These are phyloP conservation scores for Coniophora puteana DNA, from an alignment of 1,284 basidiomycete genomes.

Conservation along the genomic window DNA sequence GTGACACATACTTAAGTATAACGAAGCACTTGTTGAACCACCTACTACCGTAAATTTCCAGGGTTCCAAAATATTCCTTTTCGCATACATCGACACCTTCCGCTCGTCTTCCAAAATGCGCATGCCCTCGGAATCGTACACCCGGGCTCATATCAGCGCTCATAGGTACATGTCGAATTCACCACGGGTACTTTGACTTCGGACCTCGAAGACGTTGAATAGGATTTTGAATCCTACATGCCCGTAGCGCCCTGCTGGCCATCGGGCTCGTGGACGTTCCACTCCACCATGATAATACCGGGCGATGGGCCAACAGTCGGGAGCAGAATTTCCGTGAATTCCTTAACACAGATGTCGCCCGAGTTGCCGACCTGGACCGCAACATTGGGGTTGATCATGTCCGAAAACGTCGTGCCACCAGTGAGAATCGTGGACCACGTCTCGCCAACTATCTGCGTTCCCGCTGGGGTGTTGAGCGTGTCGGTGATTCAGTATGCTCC, in stretches of 20 bases:
- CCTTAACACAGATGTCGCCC: constrained; percentile 36
- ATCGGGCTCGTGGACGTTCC: constrained; percentile 49
- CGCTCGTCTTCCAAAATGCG: too few relatives aligned
- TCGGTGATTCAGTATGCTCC: constrained; percentile 48
- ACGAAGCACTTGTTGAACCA: too few relatives aligned
- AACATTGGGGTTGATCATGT: constrained; percentile 37
- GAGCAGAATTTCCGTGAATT: constrained; percentile 48
- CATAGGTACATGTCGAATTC: too few relatives aligned
- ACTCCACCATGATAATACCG: constrained; percentile 55
- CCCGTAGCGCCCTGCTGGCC: constrained; percentile 52
- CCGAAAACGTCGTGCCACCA: constrained; percentile 40
- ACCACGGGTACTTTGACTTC: too few relatives aligned
- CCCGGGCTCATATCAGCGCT: too few relatives aligned
- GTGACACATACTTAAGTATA: too few relatives aligned
- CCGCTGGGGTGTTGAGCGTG: constrained; percentile 52
- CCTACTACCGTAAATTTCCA: too few relatives aligned
- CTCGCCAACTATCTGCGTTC: constrained; percentile 51
- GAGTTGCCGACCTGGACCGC: constrained; percentile 40
- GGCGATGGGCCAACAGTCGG: constrained; percentile 42
- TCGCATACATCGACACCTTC: too few relatives aligned
- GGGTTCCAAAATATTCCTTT: too few relatives aligned
- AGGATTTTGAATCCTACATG: constrained; percentile 56
- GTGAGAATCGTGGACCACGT: constrained; percentile 52
- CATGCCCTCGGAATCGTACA: too few relatives aligned
- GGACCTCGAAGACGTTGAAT: too few relatives aligned